Evolutionary conservation across 2,329 filamentous ascomycete species (phyloP).

Genomic region (Cladophialophora carrionii): DNA sequence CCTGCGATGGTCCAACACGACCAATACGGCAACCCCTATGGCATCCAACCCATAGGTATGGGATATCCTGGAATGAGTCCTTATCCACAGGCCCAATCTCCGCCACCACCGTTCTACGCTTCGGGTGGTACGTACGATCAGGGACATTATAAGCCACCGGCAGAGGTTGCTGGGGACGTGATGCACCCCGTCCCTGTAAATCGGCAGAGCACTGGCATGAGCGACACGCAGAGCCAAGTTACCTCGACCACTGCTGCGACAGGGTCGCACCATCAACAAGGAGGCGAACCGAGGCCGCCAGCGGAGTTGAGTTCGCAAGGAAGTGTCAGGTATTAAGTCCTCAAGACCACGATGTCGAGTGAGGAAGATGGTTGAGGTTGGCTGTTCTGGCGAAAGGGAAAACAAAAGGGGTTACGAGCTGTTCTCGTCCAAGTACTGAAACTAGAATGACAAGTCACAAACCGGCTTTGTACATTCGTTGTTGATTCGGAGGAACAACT

Average conservation of each 20-base stretch:
- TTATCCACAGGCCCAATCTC: slow-evolving; percentile 12
- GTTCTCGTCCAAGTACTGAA: neutral
- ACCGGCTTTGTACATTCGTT: neutral
- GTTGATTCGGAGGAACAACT: neutral
- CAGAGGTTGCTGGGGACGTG: slow-evolving; percentile 12
- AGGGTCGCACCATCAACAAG: slow-evolving; percentile 1
- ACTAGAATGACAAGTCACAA: neutral
- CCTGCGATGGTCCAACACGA: slow-evolving; percentile 9
- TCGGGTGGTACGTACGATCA: slow-evolving; percentile 9
- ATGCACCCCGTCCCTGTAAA: neutral
- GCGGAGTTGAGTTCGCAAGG: slow-evolving; percentile 15
- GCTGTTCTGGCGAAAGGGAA: neutral
- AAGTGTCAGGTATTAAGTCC: neutral
- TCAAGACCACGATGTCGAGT: neutral
- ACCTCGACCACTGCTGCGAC: slow-evolving; percentile 15
- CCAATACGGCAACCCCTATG: slow-evolving; percentile 2
- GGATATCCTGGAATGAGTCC: slow-evolving; percentile 11
- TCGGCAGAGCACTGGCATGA: slow-evolving; percentile 9
- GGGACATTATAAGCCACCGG: slow-evolving; percentile 8
- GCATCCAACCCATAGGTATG: neutral
- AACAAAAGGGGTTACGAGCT: neutral
- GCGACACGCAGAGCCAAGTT: slow-evolving; percentile 17
- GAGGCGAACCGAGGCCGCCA: slow-evolving; percentile 8
- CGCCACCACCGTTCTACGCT: slow-evolving; percentile 14
- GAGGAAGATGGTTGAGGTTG: neutral